Conservation (phyloP, 495 filamentous ascomycete species). For the Thermochaetoides thermophila region DNA sequence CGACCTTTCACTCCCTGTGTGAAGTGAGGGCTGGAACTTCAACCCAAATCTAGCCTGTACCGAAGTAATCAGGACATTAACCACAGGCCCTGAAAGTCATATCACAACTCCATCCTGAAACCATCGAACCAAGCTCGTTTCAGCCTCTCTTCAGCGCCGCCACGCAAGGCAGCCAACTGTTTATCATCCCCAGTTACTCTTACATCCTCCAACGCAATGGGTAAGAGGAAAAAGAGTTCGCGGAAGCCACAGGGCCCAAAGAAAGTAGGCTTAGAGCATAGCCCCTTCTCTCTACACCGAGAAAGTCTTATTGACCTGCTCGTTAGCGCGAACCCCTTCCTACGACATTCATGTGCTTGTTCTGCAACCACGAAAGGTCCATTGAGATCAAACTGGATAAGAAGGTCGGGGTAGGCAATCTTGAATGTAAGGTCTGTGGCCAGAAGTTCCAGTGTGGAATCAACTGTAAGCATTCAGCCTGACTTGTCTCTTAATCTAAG, state of each 20-base stretch:
- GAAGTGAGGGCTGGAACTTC: too few relatives aligned
- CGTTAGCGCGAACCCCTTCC: conserved; percentile 71
- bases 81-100: too few relatives aligned
- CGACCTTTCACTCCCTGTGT: too few relatives aligned
- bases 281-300: not conserved
- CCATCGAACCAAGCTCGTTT: too few relatives aligned
- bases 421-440: conserved; percentile 85
- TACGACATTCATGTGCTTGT: conserved; percentile 83
- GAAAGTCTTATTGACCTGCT: not conserved
- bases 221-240: conserved; percentile 92
- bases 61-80: too few relatives aligned
- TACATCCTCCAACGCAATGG: conserved; percentile 34
- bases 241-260: conserved; percentile 69
- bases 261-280: conserved; percentile 42
- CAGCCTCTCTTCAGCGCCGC: too few relatives aligned
- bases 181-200: too few relatives aligned
- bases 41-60: too few relatives aligned
- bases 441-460: conserved; percentile 84
- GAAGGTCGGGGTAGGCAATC: conserved; percentile 67
- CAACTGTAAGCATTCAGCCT: conserved; percentile 51
- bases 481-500: not conserved
- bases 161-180: too few relatives aligned
- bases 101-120: too few relatives aligned
- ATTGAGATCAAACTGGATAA: conserved; percentile 83
- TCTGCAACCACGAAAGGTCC: conserved; percentile 93